Conservation (phyloP, 768 basidiomycete species). For the Cystobasidiopsis lactophilus region DNA sequence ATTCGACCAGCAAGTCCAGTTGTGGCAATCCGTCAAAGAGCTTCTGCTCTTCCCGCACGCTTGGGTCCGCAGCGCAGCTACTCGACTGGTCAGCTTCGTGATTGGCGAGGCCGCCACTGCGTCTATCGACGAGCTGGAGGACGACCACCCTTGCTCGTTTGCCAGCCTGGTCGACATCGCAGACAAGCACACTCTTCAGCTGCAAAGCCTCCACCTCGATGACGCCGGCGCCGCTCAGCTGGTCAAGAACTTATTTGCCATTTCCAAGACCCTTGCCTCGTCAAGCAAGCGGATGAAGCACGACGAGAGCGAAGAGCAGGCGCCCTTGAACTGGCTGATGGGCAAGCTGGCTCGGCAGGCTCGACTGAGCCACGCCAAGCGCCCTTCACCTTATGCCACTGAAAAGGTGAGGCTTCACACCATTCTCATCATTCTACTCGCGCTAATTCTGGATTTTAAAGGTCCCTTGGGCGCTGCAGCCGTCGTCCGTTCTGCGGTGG, state of each 20-base stretch:
- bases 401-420: conserved; percentile 8
- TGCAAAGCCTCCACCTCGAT: conserved; percentile 61
- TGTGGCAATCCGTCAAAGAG: conserved; percentile 41
- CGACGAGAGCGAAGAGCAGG: conserved; percentile 16
- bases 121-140: conserved; percentile 23
- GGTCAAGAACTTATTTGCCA: conserved; percentile 77
- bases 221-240: conserved; percentile 52
- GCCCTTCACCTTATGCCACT: conserved; percentile 15
- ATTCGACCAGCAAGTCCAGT: conserved; percentile 22
- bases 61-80: conserved; percentile 71
- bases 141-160: conserved; percentile 33
- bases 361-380: conserved; percentile 16
- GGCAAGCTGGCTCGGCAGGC: conserved; percentile 63
- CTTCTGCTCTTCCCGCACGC: conserved; percentile 75
- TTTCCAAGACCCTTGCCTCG: conserved; percentile 58
- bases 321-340: conserved; percentile 71
- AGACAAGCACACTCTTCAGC: conserved; percentile 46
- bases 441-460: conserved; percentile 22
- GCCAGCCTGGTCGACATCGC: conserved; percentile 40
- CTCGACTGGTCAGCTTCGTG: conserved; percentile 48
- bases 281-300: conserved; percentile 21
- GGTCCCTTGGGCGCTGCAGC: conserved; percentile 65
- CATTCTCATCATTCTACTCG: not conserved
- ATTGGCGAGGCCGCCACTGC: conserved; percentile 29
- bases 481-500: conserved; percentile 61